Percentiles rank a stretch among this genome's conserved stretches.
Evolutionary conservation across 1,139 yeast genomes (phyloP).

Genomic region (Blastobotrys petasosporus): DNA sequence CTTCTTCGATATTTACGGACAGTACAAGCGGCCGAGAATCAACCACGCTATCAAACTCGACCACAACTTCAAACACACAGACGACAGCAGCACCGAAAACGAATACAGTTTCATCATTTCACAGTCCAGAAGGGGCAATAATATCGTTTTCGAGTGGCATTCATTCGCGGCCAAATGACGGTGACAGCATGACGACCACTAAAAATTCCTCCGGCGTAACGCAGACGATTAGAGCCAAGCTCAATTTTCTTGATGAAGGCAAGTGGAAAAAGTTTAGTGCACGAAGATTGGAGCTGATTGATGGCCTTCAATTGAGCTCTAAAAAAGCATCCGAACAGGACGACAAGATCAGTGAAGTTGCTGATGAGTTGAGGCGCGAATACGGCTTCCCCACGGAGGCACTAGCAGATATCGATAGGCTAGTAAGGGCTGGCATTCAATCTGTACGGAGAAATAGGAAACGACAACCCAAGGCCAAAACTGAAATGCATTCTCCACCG

Average conservation of each 20-base stretch:
- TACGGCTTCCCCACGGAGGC: constrained; percentile 59
- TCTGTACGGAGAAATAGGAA: constrained; percentile 64
- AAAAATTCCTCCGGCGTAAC: constrained; percentile 37
- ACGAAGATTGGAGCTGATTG: constrained; percentile 80
- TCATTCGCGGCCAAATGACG: too few species aligned
- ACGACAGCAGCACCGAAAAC: too few species aligned
- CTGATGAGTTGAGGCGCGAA: constrained; percentile 66
- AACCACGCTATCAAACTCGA: too few species aligned
- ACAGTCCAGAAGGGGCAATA: too few species aligned
- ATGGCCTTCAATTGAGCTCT: constrained; percentile 65
- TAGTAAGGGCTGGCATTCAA: constrained; percentile 91
- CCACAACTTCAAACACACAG: too few species aligned
- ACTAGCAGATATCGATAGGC: constrained; percentile 71
- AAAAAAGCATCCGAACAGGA: constrained; percentile 93
- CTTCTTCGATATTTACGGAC: too few species aligned
- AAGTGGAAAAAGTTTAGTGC: constrained; percentile 88
- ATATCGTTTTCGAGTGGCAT: too few species aligned
- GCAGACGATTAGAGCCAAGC: constrained; percentile 62
- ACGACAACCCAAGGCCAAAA: constrained; percentile 38
- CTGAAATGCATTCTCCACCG: background rate
- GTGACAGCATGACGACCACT: too few species aligned
- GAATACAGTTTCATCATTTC: too few species aligned
- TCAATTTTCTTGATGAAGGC: constrained; percentile 73
- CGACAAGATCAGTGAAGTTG: constrained; percentile 67
- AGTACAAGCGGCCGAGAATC: too few species aligned